Evolutionary conservation across 345 rosid species (phyloP).

Genomic region (Ailanthus altissimus): DNA sequence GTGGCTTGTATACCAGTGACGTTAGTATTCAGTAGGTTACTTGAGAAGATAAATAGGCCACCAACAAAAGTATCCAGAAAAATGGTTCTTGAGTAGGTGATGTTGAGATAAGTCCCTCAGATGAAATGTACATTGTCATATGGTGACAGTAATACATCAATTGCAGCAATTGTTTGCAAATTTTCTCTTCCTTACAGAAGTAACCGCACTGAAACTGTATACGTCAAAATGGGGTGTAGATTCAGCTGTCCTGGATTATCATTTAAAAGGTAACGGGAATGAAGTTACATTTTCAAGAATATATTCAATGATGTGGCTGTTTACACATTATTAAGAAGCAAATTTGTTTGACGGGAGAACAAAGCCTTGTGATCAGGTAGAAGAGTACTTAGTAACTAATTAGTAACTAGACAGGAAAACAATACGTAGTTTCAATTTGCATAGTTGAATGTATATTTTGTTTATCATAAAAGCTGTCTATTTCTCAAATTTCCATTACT

Average conservation of each 20-base stretch:
- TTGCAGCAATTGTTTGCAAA: slow-evolving; percentile 33
- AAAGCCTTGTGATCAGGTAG: slow-evolving; percentile 23
- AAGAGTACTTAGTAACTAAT: slow-evolving; percentile 13
- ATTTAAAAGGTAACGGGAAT: slow-evolving; percentile 23
- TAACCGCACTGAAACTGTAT: not conserved
- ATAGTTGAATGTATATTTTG: slow-evolving; percentile 27
- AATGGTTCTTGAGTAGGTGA: slow-evolving; percentile 41
- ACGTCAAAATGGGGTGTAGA: slow-evolving; percentile 16
- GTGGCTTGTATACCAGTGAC: slow-evolving; percentile 97
- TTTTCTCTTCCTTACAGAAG: slow-evolving; percentile 26
- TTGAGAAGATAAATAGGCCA: slow-evolving; percentile 97
- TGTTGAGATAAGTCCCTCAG: slow-evolving; percentile 44
- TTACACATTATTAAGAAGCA: not conserved
- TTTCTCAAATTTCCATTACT: not conserved
- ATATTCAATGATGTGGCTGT: slow-evolving; percentile 13
- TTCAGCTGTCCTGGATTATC: slow-evolving; percentile 17
- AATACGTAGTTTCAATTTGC: slow-evolving; percentile 25
- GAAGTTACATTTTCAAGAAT: slow-evolving; percentile 6
- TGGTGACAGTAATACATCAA: slow-evolving; percentile 24
- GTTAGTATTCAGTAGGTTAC: slow-evolving; percentile 93
- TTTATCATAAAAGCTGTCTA: slow-evolving; percentile 8
- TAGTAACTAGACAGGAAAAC: slow-evolving; percentile 2
- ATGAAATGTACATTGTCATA: slow-evolving; percentile 31
- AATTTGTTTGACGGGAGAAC: slow-evolving; percentile 11
- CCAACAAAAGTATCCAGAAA: slow-evolving; percentile 65